phyloP scores from a whole-genome alignment of 208 protist species.

The Naegleria lovaniensis region DNA sequence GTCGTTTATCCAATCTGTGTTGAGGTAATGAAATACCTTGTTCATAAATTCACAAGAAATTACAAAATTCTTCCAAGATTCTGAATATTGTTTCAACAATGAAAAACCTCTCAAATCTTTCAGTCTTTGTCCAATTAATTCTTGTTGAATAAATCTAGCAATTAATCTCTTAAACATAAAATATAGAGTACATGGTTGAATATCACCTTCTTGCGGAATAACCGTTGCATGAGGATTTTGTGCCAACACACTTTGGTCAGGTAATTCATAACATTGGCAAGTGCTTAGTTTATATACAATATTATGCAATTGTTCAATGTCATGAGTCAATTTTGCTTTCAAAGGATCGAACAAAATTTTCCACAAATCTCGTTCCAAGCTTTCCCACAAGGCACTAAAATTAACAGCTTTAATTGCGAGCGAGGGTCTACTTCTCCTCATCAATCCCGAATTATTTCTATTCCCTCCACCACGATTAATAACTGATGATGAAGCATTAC shows the following conservation, averaged over 20 bases:
- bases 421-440: neutral
- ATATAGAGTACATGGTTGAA: neutral
- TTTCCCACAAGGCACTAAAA: neutral
- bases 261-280: neutral
- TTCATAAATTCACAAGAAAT: neutral
- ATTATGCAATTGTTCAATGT: neutral
- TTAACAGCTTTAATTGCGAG: neutral
- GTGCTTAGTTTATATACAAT: neutral
- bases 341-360: neutral
- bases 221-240: neutral
- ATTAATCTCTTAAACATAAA: neutral
- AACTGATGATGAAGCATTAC: too few species aligned
- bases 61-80: neutral
- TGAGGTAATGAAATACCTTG: neutral
- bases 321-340: neutral
- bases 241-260: neutral
- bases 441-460: too few species aligned
- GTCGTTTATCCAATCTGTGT: neutral
- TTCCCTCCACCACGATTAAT: too few species aligned
- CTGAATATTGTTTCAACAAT: neutral
- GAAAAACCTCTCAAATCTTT: neutral
- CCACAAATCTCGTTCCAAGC: neutral
- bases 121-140: neutral
- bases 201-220: neutral
- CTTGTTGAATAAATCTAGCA: neutral